Evolutionary conservation across 805 yeast genomes (phyloP).

Genomic region (Aciculoconidium aculeatum): DNA sequence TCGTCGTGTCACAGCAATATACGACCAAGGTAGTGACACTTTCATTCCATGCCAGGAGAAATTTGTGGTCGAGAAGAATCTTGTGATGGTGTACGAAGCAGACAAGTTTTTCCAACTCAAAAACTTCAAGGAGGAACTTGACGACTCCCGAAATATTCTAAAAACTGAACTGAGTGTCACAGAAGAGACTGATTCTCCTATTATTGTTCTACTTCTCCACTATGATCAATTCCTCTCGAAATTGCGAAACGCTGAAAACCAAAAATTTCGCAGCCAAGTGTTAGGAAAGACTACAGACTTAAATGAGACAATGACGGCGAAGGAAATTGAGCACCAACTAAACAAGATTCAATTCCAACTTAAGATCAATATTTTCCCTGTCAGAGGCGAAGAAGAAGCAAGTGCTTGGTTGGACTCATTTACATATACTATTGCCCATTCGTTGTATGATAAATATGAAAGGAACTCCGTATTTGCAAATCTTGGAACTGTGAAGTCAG

Average conservation of each 20-base stretch:
- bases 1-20: constrained; percentile 43
- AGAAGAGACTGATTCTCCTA: constrained; percentile 16
- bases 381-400: constrained; percentile 42
- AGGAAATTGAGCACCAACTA: constrained; percentile 36
- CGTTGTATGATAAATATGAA: constrained; percentile 50
- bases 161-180: too few relatives aligned
- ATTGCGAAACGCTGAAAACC: constrained; percentile 41
- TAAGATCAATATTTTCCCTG: constrained; percentile 46
- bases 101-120: constrained; percentile 29
- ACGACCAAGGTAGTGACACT: constrained; percentile 42
- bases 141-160: constrained; percentile 2
- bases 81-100: constrained; percentile 43
- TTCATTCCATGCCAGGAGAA: constrained; percentile 48
- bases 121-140: constrained; percentile 1
- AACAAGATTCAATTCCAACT: constrained; percentile 41
- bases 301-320: constrained; percentile 2
- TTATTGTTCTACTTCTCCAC: constrained; percentile 18
- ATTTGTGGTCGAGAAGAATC: constrained; percentile 37
- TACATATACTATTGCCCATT: constrained; percentile 48
- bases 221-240: constrained; percentile 41
- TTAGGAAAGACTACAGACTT: too few relatives aligned
- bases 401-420: constrained; percentile 50
- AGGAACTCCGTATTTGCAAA: constrained; percentile 51
- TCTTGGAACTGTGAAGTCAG: constrained; percentile 51
- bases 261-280: constrained; percentile 29